Base-by-base conservation (phyloP, 495 filamentous ascomycete genomes). In the Penicillium paxilli region DNA sequence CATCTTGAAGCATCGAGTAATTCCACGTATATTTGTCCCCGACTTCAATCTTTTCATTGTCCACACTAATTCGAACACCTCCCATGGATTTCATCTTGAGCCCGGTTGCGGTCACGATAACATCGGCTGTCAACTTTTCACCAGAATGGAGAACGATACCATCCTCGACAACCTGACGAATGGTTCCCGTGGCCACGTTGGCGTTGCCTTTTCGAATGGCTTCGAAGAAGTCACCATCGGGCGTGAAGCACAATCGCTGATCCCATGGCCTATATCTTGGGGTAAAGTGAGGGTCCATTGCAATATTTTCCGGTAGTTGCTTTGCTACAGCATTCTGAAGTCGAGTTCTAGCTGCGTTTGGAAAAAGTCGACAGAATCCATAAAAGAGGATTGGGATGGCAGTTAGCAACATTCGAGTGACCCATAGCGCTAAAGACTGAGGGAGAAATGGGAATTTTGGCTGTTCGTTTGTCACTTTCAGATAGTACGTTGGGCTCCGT, bases 61-160 rank as follows among this genome's bases (percentile, higher is more conserved):
- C 66, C 12, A 76, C 49, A 19, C 40, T 46, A 4, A 74, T 49
- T 0, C 33, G 28, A 6, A 67, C 55, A 0, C 68, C 66, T n/a
- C 69, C 71, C 14, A 30, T 58, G 1, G 73, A 21, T 42, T 60
- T 55, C 38, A 75, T 47, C 25, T 69, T 63, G 24, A 70, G 56
- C 0, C 86, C 87, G 0, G 87, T 90, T 0, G 87, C 86, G 1
- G 84, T 85, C 56, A 88, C 69, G 61, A 89, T 85, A 59, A 84
- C 80, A 62, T 89, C 85, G 0, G 82, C 78, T 3, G 80, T 65
- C 7, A 89, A 49, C 0, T 55, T 63, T 48, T 75, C 65, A 17
- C 83, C 86, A 0, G 72, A 73, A 20, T 69, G 52, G n/a, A 87
- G 76, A 25, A 60, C 51, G 50, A 90, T 82, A 5, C 78, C 73